A percentile compares a stretch with the other conserved stretches of the same genome.
These are phyloP conservation scores for Acanthamoeba lenticulata DNA, from an alignment of 208 protist genomes.

Conservation along the genomic window DNA sequence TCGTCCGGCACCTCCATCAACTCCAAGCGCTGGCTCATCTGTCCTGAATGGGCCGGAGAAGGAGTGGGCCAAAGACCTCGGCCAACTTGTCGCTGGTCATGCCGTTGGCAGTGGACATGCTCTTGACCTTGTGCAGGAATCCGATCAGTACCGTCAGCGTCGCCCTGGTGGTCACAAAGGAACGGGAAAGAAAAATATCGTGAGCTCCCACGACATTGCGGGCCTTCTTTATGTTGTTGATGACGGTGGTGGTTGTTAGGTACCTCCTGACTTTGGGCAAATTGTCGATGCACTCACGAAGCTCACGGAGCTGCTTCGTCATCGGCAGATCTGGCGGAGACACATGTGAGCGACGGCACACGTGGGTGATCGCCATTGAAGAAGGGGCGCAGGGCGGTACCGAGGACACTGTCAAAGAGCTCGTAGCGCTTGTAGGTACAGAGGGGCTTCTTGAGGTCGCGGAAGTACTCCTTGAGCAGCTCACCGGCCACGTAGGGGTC, in stretches of 20 bases:
- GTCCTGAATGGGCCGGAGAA: conserved; percentile 40
- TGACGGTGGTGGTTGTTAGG: too few relatives aligned
- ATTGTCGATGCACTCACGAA: neutral
- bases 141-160: conserved; percentile 55
- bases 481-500: conserved; percentile 27
- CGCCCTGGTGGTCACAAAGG: neutral
- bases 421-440: conserved; percentile 63
- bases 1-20: too few relatives aligned
- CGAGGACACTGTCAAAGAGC: conserved; percentile 4
- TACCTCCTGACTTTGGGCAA: conserved; percentile 65
- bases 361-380: neutral
- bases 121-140: conserved; percentile 51
- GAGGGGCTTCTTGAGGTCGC: conserved; percentile 47
- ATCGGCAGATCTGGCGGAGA: neutral
- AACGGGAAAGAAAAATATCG: too few relatives aligned
- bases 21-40: neutral
- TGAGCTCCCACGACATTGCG: too few relatives aligned
- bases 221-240: too few relatives aligned
- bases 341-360: neutral
- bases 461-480: conserved; percentile 65
- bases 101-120: neutral
- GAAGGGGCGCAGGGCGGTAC: neutral
- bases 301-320: neutral
- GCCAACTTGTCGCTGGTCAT: conserved; percentile 46
- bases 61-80: conserved; percentile 61